Evolutionary conservation across 371 early-diverging fungal species (phyloP).

Genomic region (Mucor circinelloides): DNA sequence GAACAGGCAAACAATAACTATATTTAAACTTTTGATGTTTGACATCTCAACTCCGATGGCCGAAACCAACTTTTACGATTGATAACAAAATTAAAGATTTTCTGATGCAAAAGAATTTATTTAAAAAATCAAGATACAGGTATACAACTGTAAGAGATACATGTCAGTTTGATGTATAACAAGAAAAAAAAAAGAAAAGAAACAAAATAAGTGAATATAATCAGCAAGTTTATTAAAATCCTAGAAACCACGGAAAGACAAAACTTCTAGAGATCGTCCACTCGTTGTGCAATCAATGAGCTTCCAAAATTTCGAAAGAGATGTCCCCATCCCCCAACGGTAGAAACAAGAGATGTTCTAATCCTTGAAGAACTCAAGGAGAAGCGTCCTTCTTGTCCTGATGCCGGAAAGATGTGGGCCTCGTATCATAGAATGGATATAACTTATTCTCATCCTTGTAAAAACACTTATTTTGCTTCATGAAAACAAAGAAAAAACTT

Average conservation of each 20-base stretch:
- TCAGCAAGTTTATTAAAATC: conserved; percentile 47
- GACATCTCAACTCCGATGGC: not conserved
- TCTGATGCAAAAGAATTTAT: not conserved
- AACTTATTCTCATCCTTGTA: conserved; percentile 41
- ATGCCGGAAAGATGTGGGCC: conserved; percentile 36
- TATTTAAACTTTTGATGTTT: not conserved
- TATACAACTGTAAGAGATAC: not conserved
- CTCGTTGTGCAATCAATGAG: conserved; percentile 10
- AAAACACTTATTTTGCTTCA: conserved; percentile 4
- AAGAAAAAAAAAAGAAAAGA: not conserved
- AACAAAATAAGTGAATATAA: conserved; percentile 16
- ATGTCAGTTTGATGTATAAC: not conserved
- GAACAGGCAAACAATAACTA: not conserved
- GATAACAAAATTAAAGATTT: not conserved
- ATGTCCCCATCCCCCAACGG: conserved; percentile 34
- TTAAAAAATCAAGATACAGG: not conserved
- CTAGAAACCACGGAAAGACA: conserved; percentile 47
- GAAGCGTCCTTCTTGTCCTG: conserved; percentile 17
- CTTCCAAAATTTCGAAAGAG: not conserved
- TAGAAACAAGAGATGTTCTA: conserved; percentile 18
- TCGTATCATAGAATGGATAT: conserved; percentile 53
- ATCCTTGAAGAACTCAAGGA: conserved; percentile 37
- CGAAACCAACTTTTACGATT: too few species aligned
- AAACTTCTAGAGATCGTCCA: conserved; percentile 9
- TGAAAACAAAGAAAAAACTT: conserved; percentile 4